These are phyloP conservation scores for Nissolia schottii DNA, from an alignment of 306 rosid genomes.

Conservation along the genomic window DNA sequence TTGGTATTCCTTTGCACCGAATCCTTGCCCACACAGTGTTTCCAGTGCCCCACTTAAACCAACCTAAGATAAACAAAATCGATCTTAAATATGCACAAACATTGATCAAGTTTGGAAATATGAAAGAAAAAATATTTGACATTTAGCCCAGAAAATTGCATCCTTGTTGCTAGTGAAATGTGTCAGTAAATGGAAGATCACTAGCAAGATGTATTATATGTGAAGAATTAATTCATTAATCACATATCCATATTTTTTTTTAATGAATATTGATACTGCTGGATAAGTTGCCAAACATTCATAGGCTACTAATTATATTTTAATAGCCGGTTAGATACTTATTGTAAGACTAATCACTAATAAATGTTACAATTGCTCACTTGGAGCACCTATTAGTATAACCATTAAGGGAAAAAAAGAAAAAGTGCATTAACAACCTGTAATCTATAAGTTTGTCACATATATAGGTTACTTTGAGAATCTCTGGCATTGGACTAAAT, in stretches of 20 bases:
- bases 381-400: no score
- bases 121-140: neutral
- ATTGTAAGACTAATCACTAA: neutral
- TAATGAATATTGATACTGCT: neutral
- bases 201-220: no score
- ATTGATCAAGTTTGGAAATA: neutral
- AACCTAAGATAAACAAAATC: constrained; percentile 46
- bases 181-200: no score
- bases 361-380: no score
- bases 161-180: no score
- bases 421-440: neutral
- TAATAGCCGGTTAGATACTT: neutral
- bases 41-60: constrained; percentile 88
- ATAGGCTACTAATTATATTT: no score
- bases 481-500: neutral
- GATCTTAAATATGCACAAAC: neutral
- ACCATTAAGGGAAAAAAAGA: no score
- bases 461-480: neutral
- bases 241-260: no score
- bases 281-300: neutral
- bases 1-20: constrained; percentile 59
- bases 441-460: neutral
- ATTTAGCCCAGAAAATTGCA: neutral
- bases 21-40: constrained; percentile 89
- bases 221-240: no score